Percentiles rank a stretch among this genome's conserved stretches.
phyloP scores from a whole-genome alignment of 2,329 filamentous ascomycete genomes.

The Aureobasidium sp. region DNA sequence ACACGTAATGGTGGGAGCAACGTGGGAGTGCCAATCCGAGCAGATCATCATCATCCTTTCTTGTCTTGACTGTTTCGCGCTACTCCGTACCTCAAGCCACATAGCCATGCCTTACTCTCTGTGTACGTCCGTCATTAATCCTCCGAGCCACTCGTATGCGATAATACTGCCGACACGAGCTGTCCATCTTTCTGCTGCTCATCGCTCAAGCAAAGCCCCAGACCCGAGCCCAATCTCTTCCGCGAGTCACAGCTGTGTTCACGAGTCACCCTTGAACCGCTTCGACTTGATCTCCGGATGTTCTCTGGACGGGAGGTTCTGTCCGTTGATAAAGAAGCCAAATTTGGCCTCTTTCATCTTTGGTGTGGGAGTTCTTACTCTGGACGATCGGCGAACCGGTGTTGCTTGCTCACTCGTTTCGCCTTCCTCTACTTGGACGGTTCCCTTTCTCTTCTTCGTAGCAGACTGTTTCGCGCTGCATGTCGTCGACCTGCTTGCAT shows the following conservation, averaged over 20 bases:
- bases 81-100: conserved; percentile 2
- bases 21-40: neutral
- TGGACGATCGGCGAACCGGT: neutral
- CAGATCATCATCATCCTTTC: neutral
- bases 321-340: neutral
- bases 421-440: neutral
- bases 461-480: neutral
- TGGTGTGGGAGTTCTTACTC: neutral
- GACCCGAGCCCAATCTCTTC: neutral
- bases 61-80: neutral
- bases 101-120: neutral
- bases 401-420: neutral
- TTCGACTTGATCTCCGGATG: conserved; percentile 3
- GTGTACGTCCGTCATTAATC: neutral
- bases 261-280: neutral
- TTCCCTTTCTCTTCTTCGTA: neutral
- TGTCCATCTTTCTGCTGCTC: neutral
- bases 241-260: neutral
- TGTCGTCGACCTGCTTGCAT: neutral
- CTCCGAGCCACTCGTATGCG: neutral
- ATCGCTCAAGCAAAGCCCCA: neutral
- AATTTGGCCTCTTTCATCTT: conserved; percentile 3
- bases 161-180: neutral
- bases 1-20: neutral
- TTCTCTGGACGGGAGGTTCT: neutral